Conservation (phyloP, 2,329 filamentous ascomycete genomes). For the Alternaria gaisen region DNA sequence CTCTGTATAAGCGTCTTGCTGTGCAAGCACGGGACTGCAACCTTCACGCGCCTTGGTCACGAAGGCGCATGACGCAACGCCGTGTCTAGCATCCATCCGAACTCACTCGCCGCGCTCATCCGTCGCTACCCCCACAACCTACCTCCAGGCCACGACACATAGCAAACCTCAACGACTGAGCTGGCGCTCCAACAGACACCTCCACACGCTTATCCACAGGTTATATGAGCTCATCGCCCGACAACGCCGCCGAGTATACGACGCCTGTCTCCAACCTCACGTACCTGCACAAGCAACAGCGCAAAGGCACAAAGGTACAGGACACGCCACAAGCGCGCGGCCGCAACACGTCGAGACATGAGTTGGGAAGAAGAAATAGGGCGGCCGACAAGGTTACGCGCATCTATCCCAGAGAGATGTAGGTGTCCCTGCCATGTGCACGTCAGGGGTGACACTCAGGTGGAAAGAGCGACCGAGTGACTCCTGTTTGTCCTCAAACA, state of each 20-base stretch:
- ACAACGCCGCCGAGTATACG: conserved; percentile 38
- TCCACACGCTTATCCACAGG: conserved; percentile 25
- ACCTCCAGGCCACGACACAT: conserved; percentile 1
- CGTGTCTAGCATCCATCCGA: conserved; percentile 29
- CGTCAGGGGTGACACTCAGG: neutral
- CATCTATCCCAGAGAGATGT: conserved; percentile 54
- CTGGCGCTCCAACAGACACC: conserved; percentile 18
- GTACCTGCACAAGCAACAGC: conserved; percentile 49
- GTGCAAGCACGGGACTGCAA: conserved; percentile 28
- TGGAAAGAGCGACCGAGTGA: conserved; percentile 4
- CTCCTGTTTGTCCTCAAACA: conserved; percentile 12
- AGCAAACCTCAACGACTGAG: conserved; percentile 11
- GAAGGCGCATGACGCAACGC: conserved; percentile 39
- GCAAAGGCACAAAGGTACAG: conserved; percentile 44
- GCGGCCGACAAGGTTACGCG: conserved; percentile 49
- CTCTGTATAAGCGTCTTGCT: conserved; percentile 13
- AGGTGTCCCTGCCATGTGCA: conserved; percentile 24
- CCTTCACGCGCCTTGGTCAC: conserved; percentile 32
- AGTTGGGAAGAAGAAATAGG: conserved; percentile 54
- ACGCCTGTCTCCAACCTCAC: conserved; percentile 47
- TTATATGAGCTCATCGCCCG: conserved; percentile 54
- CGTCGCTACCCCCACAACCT: conserved; percentile 19
- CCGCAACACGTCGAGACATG: conserved; percentile 51
- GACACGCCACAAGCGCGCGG: conserved; percentile 48
- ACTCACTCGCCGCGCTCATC: conserved; percentile 29